Base-by-base conservation (phyloP, 331 rosid species). In the Dryas integrifolia region DNA sequence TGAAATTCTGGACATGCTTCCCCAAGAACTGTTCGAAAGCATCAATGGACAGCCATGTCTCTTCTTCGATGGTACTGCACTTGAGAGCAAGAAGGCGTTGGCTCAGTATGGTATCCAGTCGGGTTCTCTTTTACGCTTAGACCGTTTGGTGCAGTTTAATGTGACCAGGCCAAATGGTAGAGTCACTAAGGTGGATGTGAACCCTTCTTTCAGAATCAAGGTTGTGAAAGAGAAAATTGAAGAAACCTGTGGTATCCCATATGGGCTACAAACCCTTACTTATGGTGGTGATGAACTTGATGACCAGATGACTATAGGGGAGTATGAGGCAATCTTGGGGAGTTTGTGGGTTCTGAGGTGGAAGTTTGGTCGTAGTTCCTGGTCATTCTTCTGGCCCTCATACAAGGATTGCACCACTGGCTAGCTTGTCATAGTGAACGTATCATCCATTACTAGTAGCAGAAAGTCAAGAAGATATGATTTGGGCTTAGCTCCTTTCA, bases 331-430 rank as follows among this genome's bases (percentile, higher is more conserved):
- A 24, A 7, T 26, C 4, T 11, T 26, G n/a, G 41, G 15, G 39
- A 1, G n/a, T 58, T 40, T 58, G 30, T 18, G 63, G 63, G 26
- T 9, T 10, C 48, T 45, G 45, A 65, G 55, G 43, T 65, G 55
- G 70, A 65, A 45, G 11, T 45, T 65, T 46, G 45, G 12, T 46
- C 18, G 43, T 65, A 45, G 18, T 10, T 45, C 55, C 30, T 46
- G 70, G 70, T 65, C 70, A 47, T 65, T 65, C 70, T 65, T 65
- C 15, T 65, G 49, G 53, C 56, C 56, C 3, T 65, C 56, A 2
- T 65, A 46, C 43, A 65, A 46, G 3, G 55, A 46, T 13, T 65
- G 21, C 55, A 6, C 41, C 15, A 26, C 53, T 18, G 70, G 50
- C 55, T 46, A 21, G 53, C 69, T 6, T 65, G 9, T 12, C 70